A percentile compares a stretch with the other conserved stretches of the same genome.
Conservation (phyloP, 2,329 filamentous ascomycete species). For the Ceratocystis papillata region DNA sequence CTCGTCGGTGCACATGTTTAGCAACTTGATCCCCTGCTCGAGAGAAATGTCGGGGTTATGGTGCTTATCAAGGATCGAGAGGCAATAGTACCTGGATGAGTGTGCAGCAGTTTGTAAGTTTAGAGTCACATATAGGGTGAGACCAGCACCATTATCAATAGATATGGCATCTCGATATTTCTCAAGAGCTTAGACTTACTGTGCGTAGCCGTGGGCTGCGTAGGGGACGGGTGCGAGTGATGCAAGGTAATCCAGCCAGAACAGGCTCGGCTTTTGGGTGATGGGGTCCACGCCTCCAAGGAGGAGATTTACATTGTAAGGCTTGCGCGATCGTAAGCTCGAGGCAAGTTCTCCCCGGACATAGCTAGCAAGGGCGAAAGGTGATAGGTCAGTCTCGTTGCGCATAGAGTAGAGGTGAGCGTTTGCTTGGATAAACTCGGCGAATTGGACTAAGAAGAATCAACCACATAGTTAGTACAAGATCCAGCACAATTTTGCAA, state of each 20-base stretch:
- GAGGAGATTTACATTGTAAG: conserved; percentile 93
- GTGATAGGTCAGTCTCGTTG: conserved; percentile 84
- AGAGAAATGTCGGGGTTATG: conserved; percentile 89
- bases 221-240: conserved; percentile 81
- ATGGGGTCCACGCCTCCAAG: conserved; percentile 90
- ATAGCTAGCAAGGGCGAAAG: conserved; percentile 80
- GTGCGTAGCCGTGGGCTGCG: conserved; percentile 94
- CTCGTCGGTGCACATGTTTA: conserved; percentile 93
- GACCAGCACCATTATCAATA: too few species aligned
- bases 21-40: conserved; percentile 80
- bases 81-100: conserved; percentile 72
- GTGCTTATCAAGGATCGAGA: conserved; percentile 96
- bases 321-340: conserved; percentile 80
- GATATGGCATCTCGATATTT: too few species aligned
- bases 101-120: conserved; percentile 5
- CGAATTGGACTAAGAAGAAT: conserved; percentile 70
- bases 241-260: conserved; percentile 97
- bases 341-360: conserved; percentile 87
- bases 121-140: too few species aligned
- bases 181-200: conserved; percentile 45
- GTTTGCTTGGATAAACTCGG: conserved; percentile 98
- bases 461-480: conserved; percentile 21
- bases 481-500: not conserved
- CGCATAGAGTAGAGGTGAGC: conserved; percentile 97
- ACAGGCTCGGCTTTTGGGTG: conserved; percentile 78